A percentile compares a stretch with the other conserved stretches of the same genome.
These are phyloP conservation scores for Podosphaera xanthii DNA, from an alignment of 2,329 filamentous ascomycete genomes.

Conservation along the genomic window DNA sequence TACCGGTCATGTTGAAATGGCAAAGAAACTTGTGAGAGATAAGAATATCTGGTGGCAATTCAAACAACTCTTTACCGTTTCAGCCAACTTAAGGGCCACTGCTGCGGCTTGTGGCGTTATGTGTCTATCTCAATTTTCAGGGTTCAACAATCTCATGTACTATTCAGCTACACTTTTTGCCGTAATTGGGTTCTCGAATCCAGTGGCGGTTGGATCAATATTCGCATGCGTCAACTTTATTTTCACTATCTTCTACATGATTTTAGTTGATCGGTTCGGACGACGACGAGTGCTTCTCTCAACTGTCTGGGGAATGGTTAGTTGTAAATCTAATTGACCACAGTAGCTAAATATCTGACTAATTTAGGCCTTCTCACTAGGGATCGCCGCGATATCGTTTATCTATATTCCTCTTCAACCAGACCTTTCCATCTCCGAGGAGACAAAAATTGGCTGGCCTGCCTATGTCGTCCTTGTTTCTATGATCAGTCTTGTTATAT, in stretches of 20 bases:
- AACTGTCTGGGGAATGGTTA: constrained; percentile 22
- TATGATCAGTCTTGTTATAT: constrained; percentile 32
- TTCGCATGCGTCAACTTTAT: constrained; percentile 25
- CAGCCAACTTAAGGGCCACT: constrained; percentile 23
- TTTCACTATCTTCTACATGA: constrained; percentile 25
- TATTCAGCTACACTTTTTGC: constrained; percentile 22
- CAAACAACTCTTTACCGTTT: constrained; percentile 23
- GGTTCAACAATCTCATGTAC: constrained; percentile 25
- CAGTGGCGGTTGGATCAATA: constrained; percentile 23
- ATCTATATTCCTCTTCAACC: constrained; percentile 24
- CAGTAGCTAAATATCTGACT: not conserved
- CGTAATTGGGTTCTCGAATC: constrained; percentile 26
- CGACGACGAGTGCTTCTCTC: constrained; percentile 23
- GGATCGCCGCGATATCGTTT: constrained; percentile 31
- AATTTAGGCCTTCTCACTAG: constrained; percentile 20
- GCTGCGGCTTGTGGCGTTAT: constrained; percentile 26
- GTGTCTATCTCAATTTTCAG: constrained; percentile 25
- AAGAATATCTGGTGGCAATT: constrained; percentile 21
- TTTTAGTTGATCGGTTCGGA: constrained; percentile 25
- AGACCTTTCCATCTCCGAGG: constrained; percentile 17
- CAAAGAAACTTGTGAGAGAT: constrained; percentile 19
- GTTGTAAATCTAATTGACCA: not conserved
- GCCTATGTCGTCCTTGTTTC: constrained; percentile 34
- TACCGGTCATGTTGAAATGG: constrained; percentile 18
- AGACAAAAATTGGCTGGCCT: constrained; percentile 21